Evolutionary conservation across 805 yeast genomes (phyloP), one percentile per base, ranked within the genome.

Genomic region (Dipodascus geniculatus): DNA sequence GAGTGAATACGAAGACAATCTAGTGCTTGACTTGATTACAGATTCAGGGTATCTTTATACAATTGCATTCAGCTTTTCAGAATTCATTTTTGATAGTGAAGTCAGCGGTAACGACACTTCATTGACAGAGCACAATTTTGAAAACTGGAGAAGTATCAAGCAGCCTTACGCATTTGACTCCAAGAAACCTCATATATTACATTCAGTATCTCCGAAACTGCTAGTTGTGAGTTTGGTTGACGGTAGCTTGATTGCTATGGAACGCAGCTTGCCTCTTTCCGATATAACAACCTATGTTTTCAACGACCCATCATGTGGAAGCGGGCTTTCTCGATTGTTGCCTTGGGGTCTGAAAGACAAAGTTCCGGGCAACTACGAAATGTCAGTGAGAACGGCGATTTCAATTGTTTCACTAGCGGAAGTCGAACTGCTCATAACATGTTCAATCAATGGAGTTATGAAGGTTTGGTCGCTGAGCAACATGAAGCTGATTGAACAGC

Each of bases 141-240:
- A 48, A 2, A 9, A 50, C 3, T 87, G 95, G 93, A 80, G 87
- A 53, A 74, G 74, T 55, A 79, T 82, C 53, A 77, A 85, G 4
- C 77, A 78, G 38, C 90, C 93, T 0, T 85, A 83, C 65, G 75
- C 80, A 4, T 80, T 83, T 58, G 79, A 77, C 31, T 63, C 78
- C 3, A 73, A 85, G 60, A 66, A 68, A 22, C 88, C 91, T 1
- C 77, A 78, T 48, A 66, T 74, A 20, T 60, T 85, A 56, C 70
- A 73, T 51, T 65, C 83, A 0, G 66, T 81, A 16, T 74, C 78
- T 31, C 57, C 68, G 0, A 60, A 63, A 2, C 73, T 75, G 48
- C 63, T 81, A 6, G 64, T 88, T 2, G 79, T 84, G 0, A 73
- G 87, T 2, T 71, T 89, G 50, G 74, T 75, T 48, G 95, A 90